A percentile compares a stretch with the other conserved stretches of the same genome.
phyloP scores from a whole-genome alignment of 495 filamentous ascomycete species.

The Aspergillus ostianus region DNA sequence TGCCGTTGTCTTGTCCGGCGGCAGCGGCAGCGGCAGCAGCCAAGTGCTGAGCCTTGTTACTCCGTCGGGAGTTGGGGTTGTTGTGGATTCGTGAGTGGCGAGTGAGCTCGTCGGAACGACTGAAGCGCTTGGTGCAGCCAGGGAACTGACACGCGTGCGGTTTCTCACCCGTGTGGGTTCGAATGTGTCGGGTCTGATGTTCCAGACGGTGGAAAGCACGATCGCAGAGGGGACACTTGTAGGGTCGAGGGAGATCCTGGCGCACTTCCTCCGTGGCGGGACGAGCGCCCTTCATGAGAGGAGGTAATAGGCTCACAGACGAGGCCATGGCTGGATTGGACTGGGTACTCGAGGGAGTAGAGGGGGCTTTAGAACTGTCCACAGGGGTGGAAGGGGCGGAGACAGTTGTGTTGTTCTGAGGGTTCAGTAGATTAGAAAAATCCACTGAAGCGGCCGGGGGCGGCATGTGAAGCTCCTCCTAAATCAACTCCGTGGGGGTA shows the following conservation, averaged over 20 bases:
- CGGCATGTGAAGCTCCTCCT: constrained; percentile 63
- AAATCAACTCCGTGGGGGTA: constrained; percentile 14
- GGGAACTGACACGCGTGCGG: constrained; percentile 93
- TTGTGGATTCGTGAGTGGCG: constrained; percentile 97
- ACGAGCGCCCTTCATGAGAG: constrained; percentile 62
- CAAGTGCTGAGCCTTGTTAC: constrained; percentile 78
- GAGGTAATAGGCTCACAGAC: constrained; percentile 65
- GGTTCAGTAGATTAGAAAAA: constrained; percentile 78
- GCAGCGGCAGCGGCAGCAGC: constrained; percentile 56
- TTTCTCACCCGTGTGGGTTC: constrained; percentile 98
- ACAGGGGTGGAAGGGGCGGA: constrained; percentile 27
- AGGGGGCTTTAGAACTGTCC: constrained; percentile 13
- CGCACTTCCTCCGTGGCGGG: constrained; percentile 57
- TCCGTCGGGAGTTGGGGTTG: constrained; percentile 94
- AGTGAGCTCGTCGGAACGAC: constrained; percentile 93
- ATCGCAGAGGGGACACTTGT: constrained; percentile 98
- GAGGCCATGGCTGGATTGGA: constrained; percentile 63
- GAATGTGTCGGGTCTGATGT: constrained; percentile 96
- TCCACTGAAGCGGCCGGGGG: constrained; percentile 67
- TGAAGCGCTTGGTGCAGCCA: constrained; percentile 97
- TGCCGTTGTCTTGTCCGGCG: constrained; percentile 48
- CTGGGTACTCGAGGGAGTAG: constrained; percentile 30
- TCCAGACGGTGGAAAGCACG: constrained; percentile 98
- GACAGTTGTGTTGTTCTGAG: constrained; percentile 38
- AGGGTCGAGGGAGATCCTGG: constrained; percentile 88